Evolutionary conservation across 140 eudicot species (phyloP).

Genomic region (Oenanthe javanica): DNA sequence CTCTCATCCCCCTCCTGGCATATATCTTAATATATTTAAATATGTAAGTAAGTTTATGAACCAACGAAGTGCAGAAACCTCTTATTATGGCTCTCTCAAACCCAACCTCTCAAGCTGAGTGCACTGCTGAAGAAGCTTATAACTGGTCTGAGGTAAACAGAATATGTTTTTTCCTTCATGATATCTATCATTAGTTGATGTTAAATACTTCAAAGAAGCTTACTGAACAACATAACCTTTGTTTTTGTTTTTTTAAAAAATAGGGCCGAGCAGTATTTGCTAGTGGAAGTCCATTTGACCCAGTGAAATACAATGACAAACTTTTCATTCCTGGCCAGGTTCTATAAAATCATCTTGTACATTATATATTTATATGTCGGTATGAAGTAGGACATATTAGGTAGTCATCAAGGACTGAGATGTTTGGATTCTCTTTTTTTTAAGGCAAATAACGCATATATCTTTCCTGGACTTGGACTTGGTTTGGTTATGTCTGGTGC

Average conservation of each 20-base stretch:
- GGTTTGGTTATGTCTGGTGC: slow-evolving; percentile 85
- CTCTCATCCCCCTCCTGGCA: slow-evolving; percentile 6
- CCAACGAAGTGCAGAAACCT: slow-evolving; percentile 55
- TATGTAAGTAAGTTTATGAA: not conserved
- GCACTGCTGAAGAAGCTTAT: slow-evolving; percentile 97
- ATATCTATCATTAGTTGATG: not conserved
- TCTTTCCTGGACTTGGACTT: slow-evolving; percentile 90
- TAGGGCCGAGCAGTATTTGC: slow-evolving; percentile 91
- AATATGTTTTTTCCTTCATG: not conserved
- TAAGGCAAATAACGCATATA: slow-evolving; percentile 85
- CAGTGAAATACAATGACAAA: slow-evolving; percentile 70
- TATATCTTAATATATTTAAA: not conserved
- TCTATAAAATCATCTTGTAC: slow-evolving; percentile 4
- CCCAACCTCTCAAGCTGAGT: slow-evolving; percentile 95
- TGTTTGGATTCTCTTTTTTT: not conserved
- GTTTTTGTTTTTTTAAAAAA: not conserved
- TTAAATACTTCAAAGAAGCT: not conserved
- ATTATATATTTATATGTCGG: slow-evolving; percentile 1
- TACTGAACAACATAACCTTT: not conserved
- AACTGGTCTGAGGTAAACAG: slow-evolving; percentile 71
- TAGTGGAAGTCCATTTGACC: slow-evolving; percentile 95
- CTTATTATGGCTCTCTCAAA: slow-evolving; percentile 93
- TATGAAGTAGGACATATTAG: not conserved
- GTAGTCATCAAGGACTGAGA: slow-evolving; percentile 6
- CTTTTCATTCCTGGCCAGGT: slow-evolving; percentile 91